Evolutionary conservation across 1,284 basidiomycete species (phyloP).

Genomic region (Apiotrichum laibachii): DNA sequence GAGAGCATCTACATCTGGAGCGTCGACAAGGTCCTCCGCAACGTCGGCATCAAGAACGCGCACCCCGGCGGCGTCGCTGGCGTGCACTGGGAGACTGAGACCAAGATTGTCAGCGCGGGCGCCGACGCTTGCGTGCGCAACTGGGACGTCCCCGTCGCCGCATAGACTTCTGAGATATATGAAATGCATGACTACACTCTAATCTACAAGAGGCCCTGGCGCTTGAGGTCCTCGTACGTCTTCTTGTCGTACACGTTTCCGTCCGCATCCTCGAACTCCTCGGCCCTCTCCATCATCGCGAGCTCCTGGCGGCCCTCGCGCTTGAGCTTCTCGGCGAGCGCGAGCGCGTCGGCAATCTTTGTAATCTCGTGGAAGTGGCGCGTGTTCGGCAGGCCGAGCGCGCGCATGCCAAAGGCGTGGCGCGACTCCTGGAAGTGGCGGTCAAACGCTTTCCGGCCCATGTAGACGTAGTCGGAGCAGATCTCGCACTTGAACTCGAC

Average conservation of each 20-base stretch:
- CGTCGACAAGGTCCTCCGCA: conserved; percentile 70
- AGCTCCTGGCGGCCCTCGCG: conserved; percentile 88
- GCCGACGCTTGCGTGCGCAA: conserved; percentile 77
- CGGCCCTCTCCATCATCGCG: conserved; percentile 86
- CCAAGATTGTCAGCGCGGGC: conserved; percentile 68
- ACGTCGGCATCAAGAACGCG: conserved; percentile 80
- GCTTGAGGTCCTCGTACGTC: conserved; percentile 50
- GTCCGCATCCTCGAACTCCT: conserved; percentile 94
- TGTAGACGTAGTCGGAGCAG: conserved; percentile 91
- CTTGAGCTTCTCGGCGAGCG: conserved; percentile 90
- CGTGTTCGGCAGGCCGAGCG: conserved; percentile 93
- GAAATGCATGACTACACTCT: conserved; percentile 1
- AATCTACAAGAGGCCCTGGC: conserved; percentile 48
- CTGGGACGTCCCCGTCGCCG: conserved; percentile 54
- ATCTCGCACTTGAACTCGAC: conserved; percentile 98
- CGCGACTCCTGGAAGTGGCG: conserved; percentile 70
- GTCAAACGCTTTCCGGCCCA: conserved; percentile 62
- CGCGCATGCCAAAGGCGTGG: conserved; percentile 98
- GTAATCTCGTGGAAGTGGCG: conserved; percentile 99
- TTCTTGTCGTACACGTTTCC: conserved; percentile 69
- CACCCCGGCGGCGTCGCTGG: conserved; percentile 75
- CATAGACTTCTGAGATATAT: neutral
- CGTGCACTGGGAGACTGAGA: conserved; percentile 71
- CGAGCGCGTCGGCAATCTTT: conserved; percentile 90
- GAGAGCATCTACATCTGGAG: conserved; percentile 90